phyloP scores from a whole-genome alignment of 176 grass and related monocot genomes.

The Ensete ventricosum region DNA sequence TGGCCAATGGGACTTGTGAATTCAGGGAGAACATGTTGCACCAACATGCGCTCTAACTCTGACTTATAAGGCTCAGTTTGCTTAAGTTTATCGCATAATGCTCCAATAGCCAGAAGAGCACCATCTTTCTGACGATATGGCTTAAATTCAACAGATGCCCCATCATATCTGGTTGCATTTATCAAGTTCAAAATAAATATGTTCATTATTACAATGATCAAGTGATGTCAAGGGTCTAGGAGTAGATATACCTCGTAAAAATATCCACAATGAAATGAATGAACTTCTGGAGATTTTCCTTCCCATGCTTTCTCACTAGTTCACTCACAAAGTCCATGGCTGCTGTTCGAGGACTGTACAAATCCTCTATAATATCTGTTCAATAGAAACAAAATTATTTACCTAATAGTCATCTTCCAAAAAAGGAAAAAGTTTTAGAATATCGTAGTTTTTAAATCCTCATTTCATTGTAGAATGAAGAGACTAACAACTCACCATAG shows the following conservation, averaged over 20 bases:
- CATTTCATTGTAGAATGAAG: background rate
- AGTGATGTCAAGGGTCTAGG: background rate
- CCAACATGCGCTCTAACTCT: slow-evolving; percentile 65
- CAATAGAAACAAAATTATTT: background rate
- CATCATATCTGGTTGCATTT: slow-evolving; percentile 38
- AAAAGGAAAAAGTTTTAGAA: background rate
- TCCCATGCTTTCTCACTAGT: slow-evolving; percentile 79
- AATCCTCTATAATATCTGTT: slow-evolving; percentile 84
- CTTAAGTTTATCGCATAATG: slow-evolving; percentile 86
- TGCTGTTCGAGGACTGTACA: slow-evolving; percentile 80
- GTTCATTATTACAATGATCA: background rate
- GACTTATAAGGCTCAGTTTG: slow-evolving; percentile 77
- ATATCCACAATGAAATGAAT: slow-evolving; percentile 85
- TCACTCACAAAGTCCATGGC: slow-evolving; percentile 91
- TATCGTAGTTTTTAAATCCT: background rate
- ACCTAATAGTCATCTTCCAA: background rate
- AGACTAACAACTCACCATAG: slow-evolving; percentile 53
- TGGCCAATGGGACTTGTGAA: slow-evolving; percentile 56
- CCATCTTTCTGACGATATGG: slow-evolving; percentile 87
- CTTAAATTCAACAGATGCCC: slow-evolving; percentile 40
- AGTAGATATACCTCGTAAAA: slow-evolving; percentile 41
- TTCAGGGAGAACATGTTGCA: slow-evolving; percentile 84
- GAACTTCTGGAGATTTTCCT: slow-evolving; percentile 70
- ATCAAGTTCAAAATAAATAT: background rate
- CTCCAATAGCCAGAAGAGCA: slow-evolving; percentile 87